A percentile compares a stretch with the other conserved stretches of the same genome.
phyloP scores from a whole-genome alignment of 768 basidiomycete genomes.

The Collybia nuda region DNA sequence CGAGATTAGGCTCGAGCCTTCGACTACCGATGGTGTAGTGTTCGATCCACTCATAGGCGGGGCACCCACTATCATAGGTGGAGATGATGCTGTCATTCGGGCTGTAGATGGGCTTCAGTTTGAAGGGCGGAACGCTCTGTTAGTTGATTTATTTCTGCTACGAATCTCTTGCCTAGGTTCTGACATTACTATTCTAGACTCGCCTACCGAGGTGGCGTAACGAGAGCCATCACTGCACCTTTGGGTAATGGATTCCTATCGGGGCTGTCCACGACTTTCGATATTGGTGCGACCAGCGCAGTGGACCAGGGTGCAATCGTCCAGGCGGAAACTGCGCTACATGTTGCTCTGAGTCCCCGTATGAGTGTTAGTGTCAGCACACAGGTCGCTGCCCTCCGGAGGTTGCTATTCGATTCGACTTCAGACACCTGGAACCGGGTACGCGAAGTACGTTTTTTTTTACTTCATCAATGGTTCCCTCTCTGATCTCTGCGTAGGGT shows the following conservation, averaged over 20 bases:
- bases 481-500: conserved; percentile 40
- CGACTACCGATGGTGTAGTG: conserved; percentile 66
- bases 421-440: conserved; percentile 35
- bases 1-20: conserved; percentile 64
- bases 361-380: conserved; percentile 56
- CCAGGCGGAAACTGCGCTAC: conserved; percentile 64
- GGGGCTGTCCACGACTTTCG: conserved; percentile 66
- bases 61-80: conserved; percentile 40
- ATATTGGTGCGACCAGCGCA: conserved; percentile 54
- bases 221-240: conserved; percentile 65
- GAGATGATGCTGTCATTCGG: conserved; percentile 44
- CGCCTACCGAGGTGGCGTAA: conserved; percentile 76
- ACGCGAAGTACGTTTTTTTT: conserved; percentile 26
- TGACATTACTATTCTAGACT: conserved; percentile 38
- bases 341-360: conserved; percentile 44
- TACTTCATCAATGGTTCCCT: conserved; percentile 23
- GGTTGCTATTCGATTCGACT: conserved; percentile 35
- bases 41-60: conserved; percentile 45
- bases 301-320: conserved; percentile 66
- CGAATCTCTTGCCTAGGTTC: conserved; percentile 3
- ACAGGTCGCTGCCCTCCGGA: conserved; percentile 56
- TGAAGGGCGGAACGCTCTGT: conserved; percentile 50
- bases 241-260: conserved; percentile 50
- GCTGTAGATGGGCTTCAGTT: conserved; percentile 69
- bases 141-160: conserved; percentile 23